These are phyloP conservation scores for Ascocoryne sarcoides DNA, from an alignment of 2,329 filamentous ascomycete genomes.

Conservation along the genomic window DNA sequence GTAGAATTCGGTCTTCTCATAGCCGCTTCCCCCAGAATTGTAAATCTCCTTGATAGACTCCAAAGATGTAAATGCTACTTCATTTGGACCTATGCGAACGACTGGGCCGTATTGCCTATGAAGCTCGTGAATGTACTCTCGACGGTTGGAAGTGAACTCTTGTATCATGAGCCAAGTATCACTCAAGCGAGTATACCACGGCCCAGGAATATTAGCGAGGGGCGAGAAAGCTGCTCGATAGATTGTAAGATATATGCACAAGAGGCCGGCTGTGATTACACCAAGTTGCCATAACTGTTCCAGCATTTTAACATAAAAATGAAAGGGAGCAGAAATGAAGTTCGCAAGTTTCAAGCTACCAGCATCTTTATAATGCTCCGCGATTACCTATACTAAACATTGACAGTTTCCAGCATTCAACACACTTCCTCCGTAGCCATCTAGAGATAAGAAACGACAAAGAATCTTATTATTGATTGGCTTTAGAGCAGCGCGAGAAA, in stretches of 20 bases:
- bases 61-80: slow-evolving; percentile 49
- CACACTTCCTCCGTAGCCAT: too few relatives aligned
- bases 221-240: slow-evolving; percentile 14
- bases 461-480: too few relatives aligned
- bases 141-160: slow-evolving; percentile 45
- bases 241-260: slow-evolving; percentile 1
- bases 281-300: slow-evolving; percentile 2
- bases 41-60: slow-evolving; percentile 55
- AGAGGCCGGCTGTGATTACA: background rate
- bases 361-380: too few relatives aligned
- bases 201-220: slow-evolving; percentile 20
- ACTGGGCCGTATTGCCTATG: slow-evolving; percentile 48
- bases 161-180: slow-evolving; percentile 27
- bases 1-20: slow-evolving; percentile 58
- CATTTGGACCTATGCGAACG: slow-evolving; percentile 48
- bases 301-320: too few relatives aligned
- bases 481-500: too few relatives aligned
- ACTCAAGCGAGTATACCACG: slow-evolving; percentile 16
- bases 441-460: too few relatives aligned
- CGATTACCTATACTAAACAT: too few relatives aligned
- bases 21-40: slow-evolving; percentile 51
- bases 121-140: slow-evolving; percentile 45
- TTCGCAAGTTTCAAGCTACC: too few relatives aligned
- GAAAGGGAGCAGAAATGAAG: too few relatives aligned
- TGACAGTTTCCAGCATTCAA: too few relatives aligned